Evolutionary conservation across 2,329 filamentous ascomycete species (phyloP).

Genomic region (Metarhizium brunneum): DNA sequence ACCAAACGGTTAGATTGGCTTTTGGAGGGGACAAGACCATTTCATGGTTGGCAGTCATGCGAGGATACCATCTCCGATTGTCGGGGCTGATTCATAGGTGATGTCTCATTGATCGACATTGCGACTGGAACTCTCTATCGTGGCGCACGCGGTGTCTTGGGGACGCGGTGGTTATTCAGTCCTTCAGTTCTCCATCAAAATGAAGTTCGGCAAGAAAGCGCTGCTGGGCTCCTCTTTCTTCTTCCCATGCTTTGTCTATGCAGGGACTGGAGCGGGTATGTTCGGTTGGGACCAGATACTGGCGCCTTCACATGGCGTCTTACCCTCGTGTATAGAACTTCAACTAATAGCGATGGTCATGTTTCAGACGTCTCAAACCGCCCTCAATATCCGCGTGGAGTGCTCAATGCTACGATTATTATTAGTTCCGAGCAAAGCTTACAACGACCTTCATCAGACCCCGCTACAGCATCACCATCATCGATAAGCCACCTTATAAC

Average conservation of each 20-base stretch:
- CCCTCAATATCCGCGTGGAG: neutral
- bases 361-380: neutral
- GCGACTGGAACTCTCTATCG: neutral
- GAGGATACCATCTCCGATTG: neutral
- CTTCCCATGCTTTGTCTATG: slow-evolving; percentile 7
- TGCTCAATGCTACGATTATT: neutral
- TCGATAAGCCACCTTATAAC: too few species aligned
- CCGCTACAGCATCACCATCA: neutral
- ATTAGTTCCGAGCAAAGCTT: neutral
- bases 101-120: slow-evolving; percentile 2
- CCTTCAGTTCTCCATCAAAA: slow-evolving; percentile 2
- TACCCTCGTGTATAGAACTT: neutral
- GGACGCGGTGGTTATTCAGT: neutral
- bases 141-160: neutral
- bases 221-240: slow-evolving; percentile 11
- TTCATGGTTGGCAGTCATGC: neutral
- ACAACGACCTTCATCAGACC: neutral
- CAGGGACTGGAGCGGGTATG: slow-evolving; percentile 3
- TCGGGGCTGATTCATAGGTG: slow-evolving; percentile 3
- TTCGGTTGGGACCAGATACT: slow-evolving; percentile 1
- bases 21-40: neutral
- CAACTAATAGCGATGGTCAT: neutral
- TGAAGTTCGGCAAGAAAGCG: slow-evolving; percentile 10
- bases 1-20: neutral
- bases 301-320: neutral